A percentile compares a stretch with the other conserved stretches of the same genome.
Evolutionary conservation across 176 grass and related monocot genomes (phyloP).

Genomic region (Tuctoria greenei): DNA sequence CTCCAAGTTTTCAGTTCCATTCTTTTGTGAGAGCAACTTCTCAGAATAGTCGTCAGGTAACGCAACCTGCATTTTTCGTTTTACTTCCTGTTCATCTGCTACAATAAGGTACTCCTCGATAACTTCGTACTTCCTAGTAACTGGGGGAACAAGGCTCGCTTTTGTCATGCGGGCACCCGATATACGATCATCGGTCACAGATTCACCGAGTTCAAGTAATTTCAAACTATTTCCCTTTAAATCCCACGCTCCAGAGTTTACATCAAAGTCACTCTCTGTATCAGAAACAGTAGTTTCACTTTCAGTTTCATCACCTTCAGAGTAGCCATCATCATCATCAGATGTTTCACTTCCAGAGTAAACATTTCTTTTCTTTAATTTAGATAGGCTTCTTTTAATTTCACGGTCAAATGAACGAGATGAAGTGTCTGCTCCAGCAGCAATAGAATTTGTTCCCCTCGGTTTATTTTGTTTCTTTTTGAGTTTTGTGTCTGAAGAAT

Average conservation of each 20-base stretch:
- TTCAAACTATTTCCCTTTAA: conserved; percentile 59
- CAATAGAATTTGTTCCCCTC: conserved; percentile 53
- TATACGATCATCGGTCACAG: conserved; percentile 72
- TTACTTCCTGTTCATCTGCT: conserved; percentile 88
- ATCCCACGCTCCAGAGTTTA: conserved; percentile 72
- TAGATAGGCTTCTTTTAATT: conserved; percentile 98
- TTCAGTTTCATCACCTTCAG: conserved; percentile 79
- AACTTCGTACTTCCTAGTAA: conserved; percentile 97
- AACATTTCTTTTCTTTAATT: conserved; percentile 82
- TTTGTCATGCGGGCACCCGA: conserved; percentile 99
- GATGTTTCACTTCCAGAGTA: conserved; percentile 95
- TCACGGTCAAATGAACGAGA: conserved; percentile 78
- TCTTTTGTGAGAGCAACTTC: conserved; percentile 88
- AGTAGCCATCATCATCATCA: conserved; percentile 81
- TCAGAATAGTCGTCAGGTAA: conserved; percentile 96
- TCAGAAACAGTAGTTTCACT: conserved; percentile 80
- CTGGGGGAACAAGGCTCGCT: conserved; percentile 93
- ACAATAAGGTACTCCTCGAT: conserved; percentile 94
- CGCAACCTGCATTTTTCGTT: conserved; percentile 82
- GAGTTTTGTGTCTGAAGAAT: conserved; percentile 64
- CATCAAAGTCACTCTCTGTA: conserved; percentile 81
- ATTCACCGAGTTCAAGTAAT: conserved; percentile 57
- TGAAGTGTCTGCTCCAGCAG: conserved; percentile 52
- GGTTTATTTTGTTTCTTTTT: conserved; percentile 87
- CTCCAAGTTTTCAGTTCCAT: conserved; percentile 78